Percentiles rank a stretch among this genome's conserved stretches.
Evolutionary conservation across 2,329 filamentous ascomycete species (phyloP).

Genomic region (Penicillium oxalicum): DNA sequence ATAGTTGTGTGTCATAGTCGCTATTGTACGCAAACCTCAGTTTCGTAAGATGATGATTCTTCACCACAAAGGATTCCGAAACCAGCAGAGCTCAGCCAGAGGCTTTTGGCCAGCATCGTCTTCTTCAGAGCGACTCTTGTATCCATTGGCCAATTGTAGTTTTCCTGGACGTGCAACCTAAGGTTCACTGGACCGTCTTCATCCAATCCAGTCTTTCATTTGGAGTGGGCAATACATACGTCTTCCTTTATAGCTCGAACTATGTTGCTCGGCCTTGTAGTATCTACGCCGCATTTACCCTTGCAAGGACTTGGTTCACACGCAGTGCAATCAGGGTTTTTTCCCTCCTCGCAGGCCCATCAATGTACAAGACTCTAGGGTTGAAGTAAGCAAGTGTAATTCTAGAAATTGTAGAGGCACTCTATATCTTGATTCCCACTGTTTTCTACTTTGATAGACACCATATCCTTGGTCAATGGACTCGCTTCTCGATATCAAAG

Average conservation of each 20-base stretch:
- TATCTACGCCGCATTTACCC: constrained; percentile 70
- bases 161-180: constrained; percentile 77
- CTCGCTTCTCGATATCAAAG: too few species aligned
- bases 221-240: constrained; percentile 63
- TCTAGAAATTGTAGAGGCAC: constrained; percentile 63
- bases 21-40: constrained; percentile 54
- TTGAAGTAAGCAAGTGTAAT: constrained; percentile 72
- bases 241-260: constrained; percentile 73
- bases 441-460: constrained; percentile 60
- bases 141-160: constrained; percentile 71
- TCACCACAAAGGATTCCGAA: constrained; percentile 63
- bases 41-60: constrained; percentile 68
- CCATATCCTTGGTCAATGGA: constrained; percentile 35
- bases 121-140: constrained; percentile 67
- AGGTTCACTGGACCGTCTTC: constrained; percentile 72
- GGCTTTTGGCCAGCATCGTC: constrained; percentile 68
- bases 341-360: constrained; percentile 65
- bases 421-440: constrained; percentile 68
- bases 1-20: constrained; percentile 50
- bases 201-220: constrained; percentile 75
- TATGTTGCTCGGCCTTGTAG: constrained; percentile 72
- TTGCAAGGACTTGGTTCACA: constrained; percentile 69
- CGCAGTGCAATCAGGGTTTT: constrained; percentile 63
- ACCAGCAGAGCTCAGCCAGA: constrained; percentile 69
- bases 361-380: constrained; percentile 62